Evolutionary conservation across 345 rosid genomes (phyloP).

Genomic region (Camelina laxa): DNA sequence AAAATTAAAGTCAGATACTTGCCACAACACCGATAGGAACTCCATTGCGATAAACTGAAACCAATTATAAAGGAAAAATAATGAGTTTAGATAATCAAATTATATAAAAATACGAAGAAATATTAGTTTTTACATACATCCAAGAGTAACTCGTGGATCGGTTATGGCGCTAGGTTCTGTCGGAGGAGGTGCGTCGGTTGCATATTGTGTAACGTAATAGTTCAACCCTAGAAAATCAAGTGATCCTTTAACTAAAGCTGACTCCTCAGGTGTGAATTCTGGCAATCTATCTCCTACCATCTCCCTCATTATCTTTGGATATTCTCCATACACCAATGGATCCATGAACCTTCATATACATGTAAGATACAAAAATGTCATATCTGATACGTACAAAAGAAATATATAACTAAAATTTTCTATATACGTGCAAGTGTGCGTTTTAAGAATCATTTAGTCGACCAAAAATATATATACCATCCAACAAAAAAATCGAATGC

Average conservation of each 20-base stretch:
- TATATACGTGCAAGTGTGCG: background rate
- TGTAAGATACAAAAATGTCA: background rate
- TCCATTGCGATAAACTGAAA: constrained; percentile 14
- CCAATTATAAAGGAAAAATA: background rate
- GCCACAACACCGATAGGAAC: constrained; percentile 38
- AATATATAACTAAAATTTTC: background rate
- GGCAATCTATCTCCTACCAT: constrained; percentile 33
- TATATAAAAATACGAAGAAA: background rate
- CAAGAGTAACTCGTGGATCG: constrained; percentile 31
- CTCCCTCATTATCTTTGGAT: constrained; percentile 25
- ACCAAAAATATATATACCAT: constrained; percentile 28
- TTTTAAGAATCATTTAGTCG: background rate
- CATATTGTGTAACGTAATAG: constrained; percentile 41
- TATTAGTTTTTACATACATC: constrained; percentile 20
- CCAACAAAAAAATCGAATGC: constrained; percentile 38
- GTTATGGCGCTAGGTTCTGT: constrained; percentile 14
- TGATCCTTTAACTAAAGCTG: constrained; percentile 40
- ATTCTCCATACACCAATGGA: constrained; percentile 36
- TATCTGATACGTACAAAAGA: background rate
- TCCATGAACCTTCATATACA: constrained; percentile 32
- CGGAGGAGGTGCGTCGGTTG: constrained; percentile 28
- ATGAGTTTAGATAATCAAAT: no score
- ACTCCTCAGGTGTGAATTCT: constrained; percentile 20
- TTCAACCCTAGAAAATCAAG: constrained; percentile 46
- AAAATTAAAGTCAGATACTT: background rate